phyloP scores from a whole-genome alignment of 2,329 filamentous ascomycete species.

The Metarhizium album region DNA sequence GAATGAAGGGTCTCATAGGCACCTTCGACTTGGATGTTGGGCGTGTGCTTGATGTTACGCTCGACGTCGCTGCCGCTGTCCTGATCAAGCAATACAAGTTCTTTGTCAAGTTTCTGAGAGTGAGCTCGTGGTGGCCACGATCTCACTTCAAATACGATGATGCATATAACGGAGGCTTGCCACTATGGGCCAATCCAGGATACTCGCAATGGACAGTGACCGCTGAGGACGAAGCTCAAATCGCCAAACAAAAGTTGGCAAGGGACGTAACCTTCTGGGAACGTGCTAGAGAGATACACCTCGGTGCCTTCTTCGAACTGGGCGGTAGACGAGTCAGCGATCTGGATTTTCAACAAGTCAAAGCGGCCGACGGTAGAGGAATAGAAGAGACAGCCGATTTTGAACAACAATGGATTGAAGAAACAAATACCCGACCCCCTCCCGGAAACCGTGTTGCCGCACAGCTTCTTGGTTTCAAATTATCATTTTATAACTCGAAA shows the following conservation, averaged over 20 bases:
- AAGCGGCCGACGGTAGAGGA: constrained; percentile 25
- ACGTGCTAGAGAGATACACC: constrained; percentile 61
- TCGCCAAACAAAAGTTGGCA: constrained; percentile 44
- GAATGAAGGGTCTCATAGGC: constrained; percentile 87
- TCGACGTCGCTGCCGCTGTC: constrained; percentile 90
- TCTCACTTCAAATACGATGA: constrained; percentile 34
- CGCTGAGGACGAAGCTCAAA: constrained; percentile 56
- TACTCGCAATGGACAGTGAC: constrained; percentile 51
- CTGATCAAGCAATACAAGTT: constrained; percentile 89
- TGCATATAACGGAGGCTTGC: constrained; percentile 53
- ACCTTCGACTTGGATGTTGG: constrained; percentile 96
- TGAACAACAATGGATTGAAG: constrained; percentile 63
- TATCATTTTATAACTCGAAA: constrained; percentile 83
- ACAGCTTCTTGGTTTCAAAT: constrained; percentile 91
- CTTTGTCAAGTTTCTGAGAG: constrained; percentile 83
- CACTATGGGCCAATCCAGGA: constrained; percentile 71
- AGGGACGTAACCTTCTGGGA: constrained; percentile 77
- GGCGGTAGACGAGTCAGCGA: constrained; percentile 59
- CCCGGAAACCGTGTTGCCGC: constrained; percentile 84
- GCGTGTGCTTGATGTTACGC: constrained; percentile 81
- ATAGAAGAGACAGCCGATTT: constrained; percentile 41
- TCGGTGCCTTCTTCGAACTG: constrained; percentile 83
- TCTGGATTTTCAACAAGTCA: constrained; percentile 37
- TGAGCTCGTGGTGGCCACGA: constrained; percentile 94
- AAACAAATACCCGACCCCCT: constrained; percentile 73